phyloP scores from a whole-genome alignment of 2,329 filamentous ascomycete genomes.

The Paraphoma chrysanthemicola region DNA sequence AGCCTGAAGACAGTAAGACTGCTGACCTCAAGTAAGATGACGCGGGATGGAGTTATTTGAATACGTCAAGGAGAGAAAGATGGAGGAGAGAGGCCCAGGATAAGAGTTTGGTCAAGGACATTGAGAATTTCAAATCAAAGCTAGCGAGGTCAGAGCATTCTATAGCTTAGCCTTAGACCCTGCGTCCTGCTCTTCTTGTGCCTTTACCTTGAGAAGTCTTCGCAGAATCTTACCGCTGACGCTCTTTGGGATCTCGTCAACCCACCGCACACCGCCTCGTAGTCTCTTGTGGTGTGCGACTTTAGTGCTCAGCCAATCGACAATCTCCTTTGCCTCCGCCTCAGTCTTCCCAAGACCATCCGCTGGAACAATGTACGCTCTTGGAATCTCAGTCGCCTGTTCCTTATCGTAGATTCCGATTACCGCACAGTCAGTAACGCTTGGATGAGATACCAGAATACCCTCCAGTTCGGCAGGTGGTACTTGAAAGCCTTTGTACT shows the following conservation, averaged over 20 bases:
- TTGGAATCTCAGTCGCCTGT: conserved; percentile 53
- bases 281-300: conserved; percentile 57
- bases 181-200: conserved; percentile 49
- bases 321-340: conserved; percentile 47
- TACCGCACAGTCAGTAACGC: conserved; percentile 54
- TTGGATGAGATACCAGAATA: conserved; percentile 50
- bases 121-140: too few species aligned
- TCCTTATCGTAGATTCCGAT: conserved; percentile 55
- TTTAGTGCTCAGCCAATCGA: conserved; percentile 51
- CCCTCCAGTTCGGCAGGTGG: conserved; percentile 58
- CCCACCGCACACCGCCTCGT: conserved; percentile 54
- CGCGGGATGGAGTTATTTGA: too few species aligned
- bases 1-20: too few species aligned
- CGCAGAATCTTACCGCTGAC: conserved; percentile 57
- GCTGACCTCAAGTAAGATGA: too few species aligned
- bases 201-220: conserved; percentile 53
- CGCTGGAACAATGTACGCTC: conserved; percentile 47
- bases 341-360: conserved; percentile 39
- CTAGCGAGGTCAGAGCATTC: background rate
- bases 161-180: conserved; percentile 53
- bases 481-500: conserved; percentile 57
- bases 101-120: too few species aligned
- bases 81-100: too few species aligned
- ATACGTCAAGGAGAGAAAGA: too few species aligned
- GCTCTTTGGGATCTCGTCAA: conserved; percentile 58